Evolutionary conservation across 2,329 filamentous ascomycete genomes (phyloP).

Genomic region (Epicoccum sorghinum): DNA sequence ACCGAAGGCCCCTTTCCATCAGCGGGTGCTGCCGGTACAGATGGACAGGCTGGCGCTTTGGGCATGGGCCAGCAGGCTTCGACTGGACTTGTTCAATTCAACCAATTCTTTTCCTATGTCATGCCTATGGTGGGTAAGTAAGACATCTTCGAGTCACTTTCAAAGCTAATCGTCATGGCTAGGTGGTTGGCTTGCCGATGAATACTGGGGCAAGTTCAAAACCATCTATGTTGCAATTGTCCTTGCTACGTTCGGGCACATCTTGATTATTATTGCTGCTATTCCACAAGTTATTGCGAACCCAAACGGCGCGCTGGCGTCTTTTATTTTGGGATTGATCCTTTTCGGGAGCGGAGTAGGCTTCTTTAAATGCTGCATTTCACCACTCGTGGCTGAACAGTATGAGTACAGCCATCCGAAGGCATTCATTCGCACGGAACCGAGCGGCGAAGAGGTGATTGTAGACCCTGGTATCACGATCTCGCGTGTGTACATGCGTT

Average conservation of each 20-base stretch:
- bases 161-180: conserved; percentile 49
- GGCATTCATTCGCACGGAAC: conserved; percentile 57
- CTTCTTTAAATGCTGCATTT: conserved; percentile 51
- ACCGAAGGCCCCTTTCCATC: conserved; percentile 55
- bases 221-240: conserved; percentile 61
- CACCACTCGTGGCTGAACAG: conserved; percentile 72
- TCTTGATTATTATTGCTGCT: conserved; percentile 60
- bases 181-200: conserved; percentile 64
- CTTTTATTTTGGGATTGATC: conserved; percentile 56
- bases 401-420: conserved; percentile 61
- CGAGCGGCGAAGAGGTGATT: conserved; percentile 68
- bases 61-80: conserved; percentile 36
- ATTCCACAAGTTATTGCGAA: conserved; percentile 53
- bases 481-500: conserved; percentile 70
- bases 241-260: conserved; percentile 62
- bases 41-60: conserved; percentile 37
- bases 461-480: conserved; percentile 71
- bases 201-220: conserved; percentile 65
- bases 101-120: conserved; percentile 30
- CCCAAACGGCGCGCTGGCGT: conserved; percentile 50
- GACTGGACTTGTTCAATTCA: conserved; percentile 32
- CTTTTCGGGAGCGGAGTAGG: conserved; percentile 52
- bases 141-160: background rate
- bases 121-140: conserved; percentile 33
- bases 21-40: conserved; percentile 49